Conservation (phyloP, 352 stramenopile genomes). For the Phytopythium sindhum region DNA sequence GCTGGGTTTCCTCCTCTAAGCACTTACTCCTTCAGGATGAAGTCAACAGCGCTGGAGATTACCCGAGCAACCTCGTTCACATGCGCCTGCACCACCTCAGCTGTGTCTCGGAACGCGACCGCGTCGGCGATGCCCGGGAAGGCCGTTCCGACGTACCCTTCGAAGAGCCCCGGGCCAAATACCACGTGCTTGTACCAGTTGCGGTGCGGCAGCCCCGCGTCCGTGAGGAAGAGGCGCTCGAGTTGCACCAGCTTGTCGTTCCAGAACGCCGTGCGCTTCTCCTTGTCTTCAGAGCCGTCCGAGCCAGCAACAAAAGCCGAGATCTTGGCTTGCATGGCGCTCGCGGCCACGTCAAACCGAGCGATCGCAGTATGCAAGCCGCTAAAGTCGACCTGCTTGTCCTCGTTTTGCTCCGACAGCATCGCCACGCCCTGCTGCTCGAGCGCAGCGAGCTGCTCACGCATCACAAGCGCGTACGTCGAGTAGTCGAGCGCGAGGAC, state of each 20-base stretch:
- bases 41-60: constrained; percentile 28
- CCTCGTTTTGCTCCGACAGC: constrained; percentile 3
- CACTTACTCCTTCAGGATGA: constrained; percentile 19
- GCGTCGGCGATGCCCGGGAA: constrained; percentile 49
- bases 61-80: constrained; percentile 40
- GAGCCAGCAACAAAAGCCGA: not conserved
- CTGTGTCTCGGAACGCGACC: constrained; percentile 32
- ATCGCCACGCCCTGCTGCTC: constrained; percentile 2
- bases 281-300: not conserved
- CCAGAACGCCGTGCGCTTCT: constrained; percentile 10
- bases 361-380: constrained; percentile 37
- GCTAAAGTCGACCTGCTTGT: constrained; percentile 26
- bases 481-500: constrained; percentile 32
- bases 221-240: constrained; percentile 26
- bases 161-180: constrained; percentile 39
- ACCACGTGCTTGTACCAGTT: constrained; percentile 45
- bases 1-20: not conserved
- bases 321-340: constrained; percentile 24
- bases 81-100: constrained; percentile 30
- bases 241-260: constrained; percentile 35
- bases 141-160: constrained; percentile 35
- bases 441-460: constrained; percentile 17
- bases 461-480: constrained; percentile 27
- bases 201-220: constrained; percentile 32
- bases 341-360: constrained; percentile 27